Base-by-base conservation (phyloP, 2,329 filamentous ascomycete genomes). In the Hansfordia pulvinata region DNA sequence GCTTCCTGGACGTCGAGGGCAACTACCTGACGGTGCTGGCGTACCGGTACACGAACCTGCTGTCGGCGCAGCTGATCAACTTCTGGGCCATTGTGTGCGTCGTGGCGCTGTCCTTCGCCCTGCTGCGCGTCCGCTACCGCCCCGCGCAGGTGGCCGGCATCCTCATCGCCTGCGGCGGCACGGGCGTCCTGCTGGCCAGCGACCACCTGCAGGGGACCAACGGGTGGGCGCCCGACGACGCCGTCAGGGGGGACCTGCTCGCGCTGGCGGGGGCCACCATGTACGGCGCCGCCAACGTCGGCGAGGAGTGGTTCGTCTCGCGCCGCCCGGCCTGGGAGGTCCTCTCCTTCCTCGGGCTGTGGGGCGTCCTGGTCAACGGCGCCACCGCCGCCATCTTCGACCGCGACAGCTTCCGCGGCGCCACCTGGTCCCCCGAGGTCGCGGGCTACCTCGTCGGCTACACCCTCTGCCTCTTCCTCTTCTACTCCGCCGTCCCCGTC, bases 81-180 rank as follows among this genome's bases (percentile, higher is more conserved):
- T 96, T 96, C 60, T 96, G 88, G 88, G 82, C 86, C 41, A 96
- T 98, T 39, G 82, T 93, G 26, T 76, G 88, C 35, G 90, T 98
- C 13, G 84, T 96, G 12, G 47, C 80, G 34, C 58, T 94, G 37
- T 93, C 84, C 16, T 86, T 93, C 56, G 38, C 76, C 36, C 62
- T 94, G 41, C 70, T 98, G 31, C 69, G 66, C 39, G 90, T 98
- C 23, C 81, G 90, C 43, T 98, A 98, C 65, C 83, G 85, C 57
- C 60, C 70, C 48, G 73, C 81, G 31, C 90, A 96, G 60, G 72
- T 93, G 42, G 40, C 70, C 17, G 90, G 90, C 30, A 96, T 98
- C 50, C 46, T 94, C 25, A 62, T 96, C 51, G 90, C 82, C 62
- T 85, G 86, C 49, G 86, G 83, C 38, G 90, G 90, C 35, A 88